Percentiles rank a stretch among this genome's conserved stretches.
Evolutionary conservation across 768 basidiomycete genomes (phyloP).

Genomic region (Xerocomellus amylosporus): DNA sequence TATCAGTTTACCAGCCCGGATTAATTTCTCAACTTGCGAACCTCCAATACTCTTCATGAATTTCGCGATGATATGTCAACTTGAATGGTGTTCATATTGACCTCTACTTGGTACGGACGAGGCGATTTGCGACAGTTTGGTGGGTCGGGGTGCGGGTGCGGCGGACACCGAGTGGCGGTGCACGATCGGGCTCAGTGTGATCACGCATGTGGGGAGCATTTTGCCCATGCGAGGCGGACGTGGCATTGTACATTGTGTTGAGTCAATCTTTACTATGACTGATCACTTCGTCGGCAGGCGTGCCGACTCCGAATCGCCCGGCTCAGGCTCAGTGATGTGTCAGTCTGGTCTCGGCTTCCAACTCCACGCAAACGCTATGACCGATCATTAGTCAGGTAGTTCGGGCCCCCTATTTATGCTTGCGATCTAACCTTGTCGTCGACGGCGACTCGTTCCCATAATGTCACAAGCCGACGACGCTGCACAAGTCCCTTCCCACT

Average conservation of each 20-base stretch:
- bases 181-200: too few species aligned
- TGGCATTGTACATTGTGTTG: too few species aligned
- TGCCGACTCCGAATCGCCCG: neutral
- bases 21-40: too few species aligned
- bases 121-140: too few species aligned
- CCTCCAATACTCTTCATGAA: too few species aligned
- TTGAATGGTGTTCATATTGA: neutral
- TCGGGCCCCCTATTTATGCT: slow-evolving; percentile 8
- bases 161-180: too few species aligned
- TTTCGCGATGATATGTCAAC: neutral
- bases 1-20: too few species aligned
- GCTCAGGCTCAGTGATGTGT: neutral
- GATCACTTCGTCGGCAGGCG: neutral
- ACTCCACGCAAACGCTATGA: neutral
- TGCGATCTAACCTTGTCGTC: neutral
- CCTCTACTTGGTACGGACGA: neutral
- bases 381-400: slow-evolving; percentile 15
- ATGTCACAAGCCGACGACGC: slow-evolving; percentile 1
- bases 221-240: too few species aligned
- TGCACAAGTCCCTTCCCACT: neutral
- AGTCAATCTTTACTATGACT: slow-evolving; percentile 1
- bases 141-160: too few species aligned
- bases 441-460: neutral
- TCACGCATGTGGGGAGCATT: too few species aligned
- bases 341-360: neutral